These are phyloP conservation scores for Blastocystis hominis DNA, from an alignment of 352 stramenopile genomes.

Conservation along the genomic window DNA sequence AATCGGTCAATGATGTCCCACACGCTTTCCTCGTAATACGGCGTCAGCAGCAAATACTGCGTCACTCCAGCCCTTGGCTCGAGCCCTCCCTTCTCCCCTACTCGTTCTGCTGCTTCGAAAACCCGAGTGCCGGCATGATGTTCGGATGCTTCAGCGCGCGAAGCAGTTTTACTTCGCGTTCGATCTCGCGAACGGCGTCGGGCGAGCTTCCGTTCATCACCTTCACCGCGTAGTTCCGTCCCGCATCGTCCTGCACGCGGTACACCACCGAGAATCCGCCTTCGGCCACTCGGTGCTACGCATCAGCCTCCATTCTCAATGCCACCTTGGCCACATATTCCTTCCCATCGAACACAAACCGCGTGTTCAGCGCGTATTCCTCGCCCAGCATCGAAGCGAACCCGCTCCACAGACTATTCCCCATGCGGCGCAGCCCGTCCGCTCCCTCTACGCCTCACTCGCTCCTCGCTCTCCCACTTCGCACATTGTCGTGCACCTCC, in stretches of 20 bases:
- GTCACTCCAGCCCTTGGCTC: neutral
- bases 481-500: slow-evolving; percentile 9
- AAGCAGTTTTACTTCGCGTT: slow-evolving; percentile 37
- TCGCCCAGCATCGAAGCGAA: slow-evolving; percentile 17
- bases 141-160: slow-evolving; percentile 47
- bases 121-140: slow-evolving; percentile 23
- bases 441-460: slow-evolving; percentile 9
- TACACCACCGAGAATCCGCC: slow-evolving; percentile 31
- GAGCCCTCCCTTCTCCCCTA: neutral
- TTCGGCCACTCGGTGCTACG: slow-evolving; percentile 13
- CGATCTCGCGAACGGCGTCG: neutral
- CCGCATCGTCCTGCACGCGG: neutral
- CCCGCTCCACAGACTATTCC: neutral
- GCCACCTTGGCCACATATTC: neutral
- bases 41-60: slow-evolving; percentile 38
- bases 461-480: neutral
- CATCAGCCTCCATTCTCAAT: neutral
- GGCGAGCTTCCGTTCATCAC: slow-evolving; percentile 36
- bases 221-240: slow-evolving; percentile 25
- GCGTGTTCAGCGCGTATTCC: neutral
- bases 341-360: slow-evolving; percentile 7
- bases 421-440: neutral
- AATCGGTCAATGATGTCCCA: slow-evolving; percentile 42
- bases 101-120: slow-evolving; percentile 24
- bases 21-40: slow-evolving; percentile 35